Base-by-base conservation (phyloP, 2,329 filamentous ascomycete species). In the Pseudovirgaria hyperparasitica region DNA sequence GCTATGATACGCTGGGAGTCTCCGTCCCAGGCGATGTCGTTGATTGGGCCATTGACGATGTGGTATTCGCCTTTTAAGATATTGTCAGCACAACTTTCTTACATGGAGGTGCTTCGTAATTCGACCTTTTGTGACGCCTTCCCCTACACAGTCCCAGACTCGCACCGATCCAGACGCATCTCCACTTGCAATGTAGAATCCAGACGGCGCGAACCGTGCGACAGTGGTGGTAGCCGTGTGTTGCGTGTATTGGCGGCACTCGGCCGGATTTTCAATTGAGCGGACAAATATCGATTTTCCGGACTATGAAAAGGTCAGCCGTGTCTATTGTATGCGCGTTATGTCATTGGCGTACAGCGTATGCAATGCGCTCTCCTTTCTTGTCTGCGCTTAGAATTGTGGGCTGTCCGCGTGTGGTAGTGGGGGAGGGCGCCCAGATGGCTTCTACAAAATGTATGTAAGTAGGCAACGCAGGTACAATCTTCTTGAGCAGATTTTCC, bases 251-350 rank as follows among this genome's bases (percentile, higher is more conserved):
- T 98, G 86, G 49, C 80, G 85, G 54, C 76, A 76, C 37, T 78
- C 58, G 39, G 82, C 69, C 27, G 87, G 87, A 51, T 90, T 64
- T 60, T 98, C 87, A 61, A 98, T 93, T 36, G 77, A 86, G 42
- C 90, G 84, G 25, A 98, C 67, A 60, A 94, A 96, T 58, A 98
- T 77, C 35, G 87, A 96, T 65, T 96, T 96, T 48, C 84, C 86
- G 28, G 85, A 87, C 84, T 92, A 42, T 9, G 26, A 4, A 6
- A n/a, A 6, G 23, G 18, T 14, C 22, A 16, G n/a, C 10, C 28
- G 35, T 27, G 33, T 33, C 28, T 18, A 3, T 7, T 16, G 14
- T n/a, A 9, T 7, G 12, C 7, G 6, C 11, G 23, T 9, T 6
- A 26, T 29, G 11, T 19, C 7, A 23, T 27, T 11, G 16, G 30